Evolutionary conservation across 805 yeast genomes (phyloP).

Genomic region (Spathaspora gorwiae): DNA sequence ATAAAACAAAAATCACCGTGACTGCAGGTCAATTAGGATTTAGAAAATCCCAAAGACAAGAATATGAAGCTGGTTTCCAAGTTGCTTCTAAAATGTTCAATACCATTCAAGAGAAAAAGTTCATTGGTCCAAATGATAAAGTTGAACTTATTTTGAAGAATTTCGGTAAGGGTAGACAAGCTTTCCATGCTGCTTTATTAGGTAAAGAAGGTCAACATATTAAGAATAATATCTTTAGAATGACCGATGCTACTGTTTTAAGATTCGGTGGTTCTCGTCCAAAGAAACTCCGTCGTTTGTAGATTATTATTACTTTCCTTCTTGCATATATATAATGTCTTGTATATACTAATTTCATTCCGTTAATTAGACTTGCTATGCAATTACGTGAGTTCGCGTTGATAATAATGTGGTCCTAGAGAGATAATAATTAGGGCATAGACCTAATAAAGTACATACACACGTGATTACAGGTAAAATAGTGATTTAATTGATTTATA

Average conservation of each 20-base stretch:
- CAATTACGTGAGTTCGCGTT: too few species aligned
- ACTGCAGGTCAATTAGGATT: conserved; percentile 88
- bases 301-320: conserved; percentile 9
- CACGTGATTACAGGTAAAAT: too few species aligned
- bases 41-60: conserved; percentile 84
- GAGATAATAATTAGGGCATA: too few species aligned
- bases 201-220: conserved; percentile 83
- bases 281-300: conserved; percentile 75
- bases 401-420: too few species aligned
- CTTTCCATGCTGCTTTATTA: conserved; percentile 74
- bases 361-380: too few species aligned
- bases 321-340: conserved; percentile 2
- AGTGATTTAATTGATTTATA: too few species aligned
- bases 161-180: conserved; percentile 86
- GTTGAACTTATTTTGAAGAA: conserved; percentile 76
- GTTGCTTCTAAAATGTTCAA: conserved; percentile 71
- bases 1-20: conserved; percentile 61
- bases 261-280: conserved; percentile 92
- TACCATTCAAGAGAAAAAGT: conserved; percentile 58
- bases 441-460: too few species aligned
- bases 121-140: conserved; percentile 47
- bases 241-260: conserved; percentile 75
- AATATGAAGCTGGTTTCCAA: conserved; percentile 90
- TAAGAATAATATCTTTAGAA: conserved; percentile 60
- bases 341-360: conserved; percentile 2